phyloP scores from a whole-genome alignment of 1,139 yeast genomes.

The Candida sojae region DNA sequence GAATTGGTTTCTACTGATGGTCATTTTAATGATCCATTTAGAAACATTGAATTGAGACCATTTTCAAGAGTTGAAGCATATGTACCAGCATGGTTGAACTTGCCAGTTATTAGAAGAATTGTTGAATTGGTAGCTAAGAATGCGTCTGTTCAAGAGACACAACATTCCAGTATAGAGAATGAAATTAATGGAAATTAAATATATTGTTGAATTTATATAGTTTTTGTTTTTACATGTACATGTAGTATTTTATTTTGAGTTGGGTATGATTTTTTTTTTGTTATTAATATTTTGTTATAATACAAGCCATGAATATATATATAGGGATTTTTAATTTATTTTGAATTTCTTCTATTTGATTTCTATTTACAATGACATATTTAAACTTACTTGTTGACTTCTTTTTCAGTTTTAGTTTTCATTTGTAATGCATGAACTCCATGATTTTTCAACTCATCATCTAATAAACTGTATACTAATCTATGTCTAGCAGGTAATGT shows the following conservation, averaged over 20 bases:
- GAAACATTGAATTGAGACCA: constrained; percentile 81
- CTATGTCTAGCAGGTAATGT: constrained; percentile 79
- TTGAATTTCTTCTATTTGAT: constrained; percentile 4
- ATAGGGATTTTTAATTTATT: neutral
- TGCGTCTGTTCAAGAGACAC: constrained; percentile 52
- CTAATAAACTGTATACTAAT: constrained; percentile 64
- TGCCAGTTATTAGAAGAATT: constrained; percentile 85
- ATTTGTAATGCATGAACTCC: constrained; percentile 92
- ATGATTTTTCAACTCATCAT: constrained; percentile 66
- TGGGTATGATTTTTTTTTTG: neutral
- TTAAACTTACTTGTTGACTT: constrained; percentile 36
- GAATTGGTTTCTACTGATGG: constrained; percentile 75
- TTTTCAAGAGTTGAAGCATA: constrained; percentile 91
- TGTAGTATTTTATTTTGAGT: neutral
- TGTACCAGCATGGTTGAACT: constrained; percentile 92
- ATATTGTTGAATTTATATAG: constrained; percentile 1
- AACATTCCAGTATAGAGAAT: constrained; percentile 10
- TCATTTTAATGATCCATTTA: constrained; percentile 85
- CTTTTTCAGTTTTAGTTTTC: constrained; percentile 76
- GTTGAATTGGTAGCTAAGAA: constrained; percentile 88
- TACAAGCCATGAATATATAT: too few species aligned
- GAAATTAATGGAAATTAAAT: constrained; percentile 9
- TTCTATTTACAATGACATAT: neutral
- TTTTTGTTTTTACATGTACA: neutral
- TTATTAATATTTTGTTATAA: neutral